Base-by-base conservation (phyloP, 169 alveolate genomes). In the Neospora caninum region DNA sequence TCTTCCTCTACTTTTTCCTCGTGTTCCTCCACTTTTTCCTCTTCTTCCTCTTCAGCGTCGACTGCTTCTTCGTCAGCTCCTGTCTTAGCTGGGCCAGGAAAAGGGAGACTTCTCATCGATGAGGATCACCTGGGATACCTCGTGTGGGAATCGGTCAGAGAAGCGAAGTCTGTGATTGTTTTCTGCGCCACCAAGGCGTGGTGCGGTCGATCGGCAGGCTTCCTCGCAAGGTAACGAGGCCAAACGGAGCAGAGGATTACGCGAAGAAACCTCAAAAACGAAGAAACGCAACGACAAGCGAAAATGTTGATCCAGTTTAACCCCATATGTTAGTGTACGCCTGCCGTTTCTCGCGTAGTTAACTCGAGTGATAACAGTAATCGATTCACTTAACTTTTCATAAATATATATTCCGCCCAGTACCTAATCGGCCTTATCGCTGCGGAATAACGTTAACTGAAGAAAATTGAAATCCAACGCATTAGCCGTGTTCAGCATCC, bases 171-270 rank as follows among this genome's bases (percentile, higher is more conserved):
- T 42, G 97, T 96, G 84, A 36, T 96, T n/a, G 91, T 96, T 16
- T 96, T 96, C 80, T 96, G 97, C 88, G 96, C 96, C 41, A 92
- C 97, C 31, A 94, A 96, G 93, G 94, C 92, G 80, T 93, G 95
- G 87, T 92, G 95, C 41, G 96, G 83, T 83, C 80, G 91, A 49
- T 84, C 95, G 9, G 95, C 95, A 7, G 64, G 91, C 6, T 93
- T 69, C 83, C 95, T 93, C 83, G 93, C 89, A 20, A 87, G 45
- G 95, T 93, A 86, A 86, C 58, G 58, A 4, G 13, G 58, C 4
- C 58, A 49, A 49, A 89, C 18, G 67, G 78, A 34, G 20, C 38
- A 49, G 58, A 49, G 22, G 58, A 49, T 7, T 7, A 49, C 58
- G 13, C 58, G 13, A 49, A 49, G 58, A 49, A 49, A 13, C 4